Conservation (phyloP, 2,329 filamentous ascomycete genomes). For the Salinomyces thailandicus region DNA sequence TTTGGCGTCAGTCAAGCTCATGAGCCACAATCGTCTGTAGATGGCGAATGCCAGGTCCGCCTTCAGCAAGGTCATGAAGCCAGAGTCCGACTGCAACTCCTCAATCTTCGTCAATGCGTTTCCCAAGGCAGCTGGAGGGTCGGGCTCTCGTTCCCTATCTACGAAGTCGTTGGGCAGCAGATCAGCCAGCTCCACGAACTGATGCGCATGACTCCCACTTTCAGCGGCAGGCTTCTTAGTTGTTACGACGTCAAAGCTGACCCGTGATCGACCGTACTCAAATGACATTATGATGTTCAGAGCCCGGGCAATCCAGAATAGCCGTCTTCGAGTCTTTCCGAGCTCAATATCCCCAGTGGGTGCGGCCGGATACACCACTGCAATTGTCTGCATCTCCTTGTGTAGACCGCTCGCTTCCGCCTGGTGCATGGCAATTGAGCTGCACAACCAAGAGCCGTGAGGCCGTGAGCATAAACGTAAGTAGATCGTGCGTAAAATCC, state of each 20-base stretch:
- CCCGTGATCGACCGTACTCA: constrained; percentile 45
- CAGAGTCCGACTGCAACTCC: constrained; percentile 22
- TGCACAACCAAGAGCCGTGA: constrained; percentile 47
- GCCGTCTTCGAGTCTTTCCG: constrained; percentile 19
- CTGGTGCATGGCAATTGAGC: constrained; percentile 49
- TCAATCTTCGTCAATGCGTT: constrained; percentile 24
- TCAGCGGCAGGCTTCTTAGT: constrained; percentile 25
- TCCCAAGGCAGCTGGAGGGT: constrained; percentile 25
- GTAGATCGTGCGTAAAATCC: constrained; percentile 46
- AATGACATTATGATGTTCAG: constrained; percentile 50
- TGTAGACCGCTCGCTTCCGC: constrained; percentile 44
- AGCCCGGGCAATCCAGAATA: constrained; percentile 44
- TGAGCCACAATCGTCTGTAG: constrained; percentile 33
- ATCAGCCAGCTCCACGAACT: constrained; percentile 25
- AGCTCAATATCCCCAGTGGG: constrained; percentile 23
- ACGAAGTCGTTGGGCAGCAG: constrained; percentile 26
- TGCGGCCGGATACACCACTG: constrained; percentile 23
- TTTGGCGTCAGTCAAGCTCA: constrained; percentile 29
- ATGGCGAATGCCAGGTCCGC: constrained; percentile 43
- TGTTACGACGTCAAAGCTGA: constrained; percentile 39
- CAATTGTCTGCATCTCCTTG: constrained; percentile 30
- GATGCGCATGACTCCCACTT: constrained; percentile 18
- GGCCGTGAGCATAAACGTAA: constrained; percentile 44
- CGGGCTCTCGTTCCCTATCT: constrained; percentile 25
- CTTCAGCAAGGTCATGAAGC: constrained; percentile 38